Evolutionary conservation across 2,329 filamentous ascomycete species (phyloP).

Genomic region (Remersonia thermophila): DNA sequence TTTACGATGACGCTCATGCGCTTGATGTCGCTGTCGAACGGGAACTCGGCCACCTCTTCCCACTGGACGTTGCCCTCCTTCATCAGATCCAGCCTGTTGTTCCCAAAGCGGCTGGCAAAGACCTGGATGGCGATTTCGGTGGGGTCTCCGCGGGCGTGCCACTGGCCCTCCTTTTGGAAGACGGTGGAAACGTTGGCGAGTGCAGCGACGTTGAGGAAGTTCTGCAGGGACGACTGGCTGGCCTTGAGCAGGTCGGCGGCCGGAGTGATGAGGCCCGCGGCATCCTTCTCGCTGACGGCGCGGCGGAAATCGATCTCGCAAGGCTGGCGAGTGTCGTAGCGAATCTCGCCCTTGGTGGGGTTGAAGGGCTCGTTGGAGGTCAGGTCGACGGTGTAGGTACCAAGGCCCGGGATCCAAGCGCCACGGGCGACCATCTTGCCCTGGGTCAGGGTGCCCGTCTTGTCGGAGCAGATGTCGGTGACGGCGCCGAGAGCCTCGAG

Average conservation of each 20-base stretch:
- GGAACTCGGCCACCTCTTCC: slow-evolving; percentile 49
- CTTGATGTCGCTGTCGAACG: slow-evolving; percentile 63
- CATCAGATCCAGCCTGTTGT: slow-evolving; percentile 31
- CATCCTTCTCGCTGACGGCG: slow-evolving; percentile 3
- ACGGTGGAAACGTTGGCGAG: slow-evolving; percentile 27
- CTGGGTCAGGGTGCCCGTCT: slow-evolving; percentile 55
- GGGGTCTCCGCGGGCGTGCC: slow-evolving; percentile 47
- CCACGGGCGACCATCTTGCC: slow-evolving; percentile 55
- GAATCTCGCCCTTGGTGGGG: slow-evolving; percentile 42
- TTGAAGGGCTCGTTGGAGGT: slow-evolving; percentile 47
- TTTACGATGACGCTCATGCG: slow-evolving; percentile 64
- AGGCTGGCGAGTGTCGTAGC: slow-evolving; percentile 11
- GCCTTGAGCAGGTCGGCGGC: slow-evolving; percentile 28
- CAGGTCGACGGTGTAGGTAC: slow-evolving; percentile 40
- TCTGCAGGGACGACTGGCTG: slow-evolving; percentile 36
- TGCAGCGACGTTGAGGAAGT: slow-evolving; percentile 29
- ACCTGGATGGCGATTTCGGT: slow-evolving; percentile 67
- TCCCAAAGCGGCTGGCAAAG: slow-evolving; percentile 56
- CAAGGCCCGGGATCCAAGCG: slow-evolving; percentile 46
- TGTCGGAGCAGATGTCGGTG: slow-evolving; percentile 58
- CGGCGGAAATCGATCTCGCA: slow-evolving; percentile 12
- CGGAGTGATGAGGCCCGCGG: slow-evolving; percentile 16
- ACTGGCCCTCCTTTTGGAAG: slow-evolving; percentile 18
- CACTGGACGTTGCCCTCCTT: slow-evolving; percentile 17
- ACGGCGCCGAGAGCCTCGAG: slow-evolving; percentile 59